phyloP scores from a whole-genome alignment of 305 asterid species.

The Galium porrigens region DNA sequence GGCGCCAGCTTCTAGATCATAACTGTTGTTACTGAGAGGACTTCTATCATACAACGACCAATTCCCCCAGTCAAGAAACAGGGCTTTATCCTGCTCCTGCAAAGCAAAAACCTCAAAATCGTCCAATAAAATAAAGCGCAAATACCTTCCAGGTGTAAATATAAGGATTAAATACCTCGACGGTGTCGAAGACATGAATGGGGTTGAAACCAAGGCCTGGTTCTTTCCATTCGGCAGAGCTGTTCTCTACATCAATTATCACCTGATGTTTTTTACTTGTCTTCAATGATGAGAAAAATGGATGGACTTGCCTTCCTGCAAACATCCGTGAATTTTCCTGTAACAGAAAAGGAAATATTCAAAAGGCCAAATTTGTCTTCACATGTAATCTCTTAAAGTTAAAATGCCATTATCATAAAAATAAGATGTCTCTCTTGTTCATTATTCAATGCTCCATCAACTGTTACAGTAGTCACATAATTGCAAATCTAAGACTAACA shows the following conservation, averaged over 20 bases:
- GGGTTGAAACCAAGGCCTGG: conserved; percentile 42
- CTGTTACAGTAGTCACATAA: background rate
- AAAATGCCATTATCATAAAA: background rate
- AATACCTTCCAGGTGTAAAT: conserved; percentile 16
- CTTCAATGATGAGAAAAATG: conserved; percentile 65
- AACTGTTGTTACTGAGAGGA: conserved; percentile 15
- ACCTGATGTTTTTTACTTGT: conserved; percentile 46
- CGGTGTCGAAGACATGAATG: conserved; percentile 62
- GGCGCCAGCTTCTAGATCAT: conserved; percentile 27
- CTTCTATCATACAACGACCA: conserved; percentile 53
- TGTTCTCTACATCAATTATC: conserved; percentile 34
- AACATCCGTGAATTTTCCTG: conserved; percentile 78
- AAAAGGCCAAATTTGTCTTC: conserved; percentile 5
- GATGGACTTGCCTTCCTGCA: conserved; percentile 81
- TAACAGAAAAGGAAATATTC: conserved; percentile 10
- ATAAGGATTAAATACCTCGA: conserved; percentile 36
- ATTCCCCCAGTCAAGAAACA: conserved; percentile 50
- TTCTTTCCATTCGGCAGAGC: conserved; percentile 37
- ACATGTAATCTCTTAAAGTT: background rate
- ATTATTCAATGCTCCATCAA: background rate
- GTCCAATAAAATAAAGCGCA: background rate
- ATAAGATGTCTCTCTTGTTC: background rate
- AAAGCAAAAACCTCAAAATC: conserved; percentile 15
- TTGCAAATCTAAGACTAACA: background rate
- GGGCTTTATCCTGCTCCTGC: conserved; percentile 64